Percentiles rank a stretch among this genome's conserved stretches.
Evolutionary conservation across 192 early-diverging fungal genomes (phyloP).

Genomic region (Coemansia sp.): DNA sequence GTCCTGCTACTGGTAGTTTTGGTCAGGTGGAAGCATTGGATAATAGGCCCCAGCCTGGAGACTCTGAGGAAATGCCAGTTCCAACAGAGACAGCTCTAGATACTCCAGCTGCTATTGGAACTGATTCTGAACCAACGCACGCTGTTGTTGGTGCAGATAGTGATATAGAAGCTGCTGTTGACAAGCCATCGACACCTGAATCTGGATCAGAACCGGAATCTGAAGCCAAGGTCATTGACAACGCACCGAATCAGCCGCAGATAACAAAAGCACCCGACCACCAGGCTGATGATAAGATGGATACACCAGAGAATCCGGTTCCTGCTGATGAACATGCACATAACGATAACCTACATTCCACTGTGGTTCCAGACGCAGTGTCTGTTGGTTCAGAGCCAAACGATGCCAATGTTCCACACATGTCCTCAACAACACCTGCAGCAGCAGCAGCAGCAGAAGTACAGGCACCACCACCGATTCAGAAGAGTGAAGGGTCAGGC

Average conservation of each 20-base stretch:
- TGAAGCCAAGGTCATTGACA: background rate
- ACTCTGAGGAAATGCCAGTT: conserved; percentile 13
- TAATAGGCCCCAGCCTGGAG: background rate
- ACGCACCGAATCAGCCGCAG: background rate
- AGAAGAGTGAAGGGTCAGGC: conserved; percentile 30
- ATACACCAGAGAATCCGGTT: background rate
- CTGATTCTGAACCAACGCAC: background rate
- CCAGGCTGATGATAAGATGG: background rate
- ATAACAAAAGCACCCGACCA: background rate
- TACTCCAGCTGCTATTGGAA: background rate
- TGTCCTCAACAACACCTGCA: background rate
- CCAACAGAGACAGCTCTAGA: conserved; percentile 10
- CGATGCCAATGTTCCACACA: background rate
- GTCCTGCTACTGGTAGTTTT: background rate
- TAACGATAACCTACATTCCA: background rate
- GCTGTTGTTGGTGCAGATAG: background rate
- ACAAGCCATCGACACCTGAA: background rate
- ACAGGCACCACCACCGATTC: background rate
- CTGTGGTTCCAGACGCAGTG: background rate
- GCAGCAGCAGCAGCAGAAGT: background rate
- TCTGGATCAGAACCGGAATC: background rate
- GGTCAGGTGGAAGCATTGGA: background rate
- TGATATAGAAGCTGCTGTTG: conserved; percentile 1
- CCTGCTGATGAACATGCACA: background rate
- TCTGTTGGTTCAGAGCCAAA: background rate